A percentile compares a stretch with the other conserved stretches of the same genome.
phyloP scores from a whole-genome alignment of 257 asterid genomes.

The Primulina huaijiensis region DNA sequence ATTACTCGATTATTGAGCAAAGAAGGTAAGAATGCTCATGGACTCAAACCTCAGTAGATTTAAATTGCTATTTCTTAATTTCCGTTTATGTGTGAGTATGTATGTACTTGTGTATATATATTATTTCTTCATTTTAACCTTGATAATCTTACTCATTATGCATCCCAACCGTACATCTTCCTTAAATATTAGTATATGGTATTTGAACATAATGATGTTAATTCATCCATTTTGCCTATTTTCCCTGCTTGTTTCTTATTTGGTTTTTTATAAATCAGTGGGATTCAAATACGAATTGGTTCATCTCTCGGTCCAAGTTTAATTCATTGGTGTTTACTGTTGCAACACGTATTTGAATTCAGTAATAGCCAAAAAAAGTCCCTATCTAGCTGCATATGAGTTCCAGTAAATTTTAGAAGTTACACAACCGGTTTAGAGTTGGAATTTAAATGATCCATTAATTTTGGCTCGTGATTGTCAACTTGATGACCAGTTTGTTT shows the following conservation, averaged over 20 bases:
- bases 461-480: neutral
- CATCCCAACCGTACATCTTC: neutral
- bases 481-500: neutral
- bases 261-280: neutral
- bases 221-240: neutral
- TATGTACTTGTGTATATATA: conserved; percentile 10
- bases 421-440: neutral
- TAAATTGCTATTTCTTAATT: neutral
- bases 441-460: neutral
- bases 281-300: neutral
- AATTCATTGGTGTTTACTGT: neutral
- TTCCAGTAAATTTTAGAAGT: neutral
- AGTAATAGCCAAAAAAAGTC: neutral
- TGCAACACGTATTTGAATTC: neutral
- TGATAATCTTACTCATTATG: conserved; percentile 5
- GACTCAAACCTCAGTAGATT: conserved; percentile 16
- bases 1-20: conserved; percentile 75
- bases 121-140: neutral
- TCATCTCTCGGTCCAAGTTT: neutral
- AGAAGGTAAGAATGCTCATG: conserved; percentile 50
- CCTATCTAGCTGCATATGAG: neutral
- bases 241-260: neutral
- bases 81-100: neutral
- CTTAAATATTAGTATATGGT: neutral
- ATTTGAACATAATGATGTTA: neutral